Base-by-base conservation (phyloP, 495 filamentous ascomycete species). In the Penicillium coprophilum region DNA sequence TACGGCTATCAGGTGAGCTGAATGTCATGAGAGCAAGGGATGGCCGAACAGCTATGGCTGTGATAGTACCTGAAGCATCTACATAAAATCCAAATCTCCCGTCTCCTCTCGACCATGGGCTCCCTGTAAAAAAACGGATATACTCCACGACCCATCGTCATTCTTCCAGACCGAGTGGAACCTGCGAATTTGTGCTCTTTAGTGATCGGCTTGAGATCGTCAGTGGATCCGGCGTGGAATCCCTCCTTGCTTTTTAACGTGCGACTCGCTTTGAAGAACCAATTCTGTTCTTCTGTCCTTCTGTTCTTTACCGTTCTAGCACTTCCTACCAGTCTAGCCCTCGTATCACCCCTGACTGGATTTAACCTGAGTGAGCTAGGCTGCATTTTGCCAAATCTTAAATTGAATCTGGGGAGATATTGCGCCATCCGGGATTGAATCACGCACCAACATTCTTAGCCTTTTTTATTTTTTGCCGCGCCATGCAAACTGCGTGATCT, bases 81-180 rank as follows among this genome's bases (percentile, higher is more conserved):
- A 23, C 17, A 19, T 19, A 30, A 19, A 6, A 17, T 8, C 15
- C 46, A 31, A 47, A 24, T 28, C 11, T 19, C 10, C 27, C 20
- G n/a, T 9, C 15, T 17, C 19, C 24, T 32, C 23, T 28, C 15
- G n/a, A 39, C 47, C 36, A 23, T n/a, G 49, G 48, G 12, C 32
- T 3, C 21, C 47, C 19, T 39, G 19, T 12, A 15, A 34, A 45
- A 17, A 6, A 50, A 21, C 31, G 38, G 23, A 41, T 24, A 49
- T 56, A 55, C 61, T 62, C 66, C 63, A 69, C 66, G 61, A 45
- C 53, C 51, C 54, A 47, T 64, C 64, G 64, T 71, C 67, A 72
- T 64, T 66, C 66, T 60, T 72, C 71, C 71, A 74, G 66, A 66
- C 71, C 67, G 45, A 24, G 34, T 48, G 32, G 56, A 57, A 54